These are phyloP conservation scores for Hymenoscyphus fraxineus DNA, from an alignment of 2,329 filamentous ascomycete species.

Conservation along the genomic window DNA sequence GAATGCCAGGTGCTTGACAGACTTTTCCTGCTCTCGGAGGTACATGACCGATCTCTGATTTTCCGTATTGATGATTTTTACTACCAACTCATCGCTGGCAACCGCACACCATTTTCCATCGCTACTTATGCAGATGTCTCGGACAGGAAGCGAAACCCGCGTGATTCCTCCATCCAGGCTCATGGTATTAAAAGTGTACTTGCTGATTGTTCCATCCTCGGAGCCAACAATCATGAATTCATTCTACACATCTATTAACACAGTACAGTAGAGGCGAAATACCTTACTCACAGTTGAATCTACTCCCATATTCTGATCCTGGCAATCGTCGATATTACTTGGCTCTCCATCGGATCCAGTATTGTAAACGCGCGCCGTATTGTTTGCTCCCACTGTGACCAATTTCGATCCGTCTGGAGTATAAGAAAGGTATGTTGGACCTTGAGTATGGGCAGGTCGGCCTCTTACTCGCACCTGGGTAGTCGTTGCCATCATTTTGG, in stretches of 20 bases:
- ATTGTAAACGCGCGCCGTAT: slow-evolving; percentile 87
- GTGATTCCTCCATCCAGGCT: slow-evolving; percentile 77
- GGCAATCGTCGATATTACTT: slow-evolving; percentile 83
- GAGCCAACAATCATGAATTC: slow-evolving; percentile 84
- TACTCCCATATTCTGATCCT: slow-evolving; percentile 79
- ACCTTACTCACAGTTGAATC: slow-evolving; percentile 55
- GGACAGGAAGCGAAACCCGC: slow-evolving; percentile 78
- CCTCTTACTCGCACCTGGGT: slow-evolving; percentile 50
- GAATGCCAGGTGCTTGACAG: slow-evolving; percentile 90
- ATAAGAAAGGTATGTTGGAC: slow-evolving; percentile 82
- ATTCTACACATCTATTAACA: slow-evolving; percentile 45
- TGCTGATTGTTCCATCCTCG: slow-evolving; percentile 93
- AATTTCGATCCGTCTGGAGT: slow-evolving; percentile 83
- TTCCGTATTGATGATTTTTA: slow-evolving; percentile 80
- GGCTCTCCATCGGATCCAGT: slow-evolving; percentile 92
- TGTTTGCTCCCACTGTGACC: slow-evolving; percentile 89
- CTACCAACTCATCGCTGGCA: slow-evolving; percentile 90
- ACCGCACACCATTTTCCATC: slow-evolving; percentile 88
- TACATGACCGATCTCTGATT: slow-evolving; percentile 75
- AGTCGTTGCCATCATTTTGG: slow-evolving; percentile 32
- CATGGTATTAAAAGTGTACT: slow-evolving; percentile 76
- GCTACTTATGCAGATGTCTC: slow-evolving; percentile 78
- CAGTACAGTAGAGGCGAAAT: not conserved
- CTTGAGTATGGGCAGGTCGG: slow-evolving; percentile 74
- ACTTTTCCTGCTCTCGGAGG: slow-evolving; percentile 76